Conservation (phyloP, 495 filamentous ascomycete genomes). For the Recurvomyces mirabilis region DNA sequence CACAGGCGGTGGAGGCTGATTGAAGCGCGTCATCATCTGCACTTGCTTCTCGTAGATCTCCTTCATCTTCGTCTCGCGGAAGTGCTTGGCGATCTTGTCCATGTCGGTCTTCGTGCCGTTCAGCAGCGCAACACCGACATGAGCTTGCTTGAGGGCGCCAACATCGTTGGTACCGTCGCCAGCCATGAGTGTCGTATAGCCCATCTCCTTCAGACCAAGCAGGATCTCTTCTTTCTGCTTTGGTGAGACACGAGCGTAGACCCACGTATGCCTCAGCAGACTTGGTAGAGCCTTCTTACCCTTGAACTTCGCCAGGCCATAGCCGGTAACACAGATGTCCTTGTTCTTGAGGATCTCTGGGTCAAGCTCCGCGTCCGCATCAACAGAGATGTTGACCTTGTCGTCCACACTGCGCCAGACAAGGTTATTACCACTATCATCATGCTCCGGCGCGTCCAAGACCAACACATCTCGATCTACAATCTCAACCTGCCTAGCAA, state of each 20-base stretch:
- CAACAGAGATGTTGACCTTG: constrained; percentile 73
- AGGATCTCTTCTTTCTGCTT: constrained; percentile 99
- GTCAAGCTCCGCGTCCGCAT: constrained; percentile 73
- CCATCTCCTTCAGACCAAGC: constrained; percentile 84
- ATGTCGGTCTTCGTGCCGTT: constrained; percentile 91
- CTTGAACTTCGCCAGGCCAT: constrained; percentile 83
- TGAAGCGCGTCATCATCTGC: constrained; percentile 81
- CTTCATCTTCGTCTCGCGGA: constrained; percentile 91
- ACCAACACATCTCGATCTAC: constrained; percentile 93
- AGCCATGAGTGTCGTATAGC: constrained; percentile 97
- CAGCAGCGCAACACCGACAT: constrained; percentile 89
- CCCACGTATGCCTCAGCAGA: constrained; percentile 83
- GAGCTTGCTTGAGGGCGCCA: constrained; percentile 94
- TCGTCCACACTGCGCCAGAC: constrained; percentile 96
- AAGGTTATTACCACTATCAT: constrained; percentile 65
- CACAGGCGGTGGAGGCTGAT: constrained; percentile 80
- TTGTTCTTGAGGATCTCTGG: constrained; percentile 69
- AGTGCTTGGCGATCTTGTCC: constrained; percentile 81
- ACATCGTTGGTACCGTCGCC: constrained; percentile 99
- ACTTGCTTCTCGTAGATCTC: constrained; percentile 96
- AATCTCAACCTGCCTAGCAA: constrained; percentile 92
- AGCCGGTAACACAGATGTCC: constrained; percentile 93
- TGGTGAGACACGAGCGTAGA: constrained; percentile 94
- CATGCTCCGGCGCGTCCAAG: constrained; percentile 87
- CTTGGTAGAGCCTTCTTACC: constrained; percentile 58